Percentiles rank a stretch among this genome's conserved stretches.
These are phyloP conservation scores for Chlorella sp. DNA, from an alignment of 139 green algal species.

Conservation along the genomic window DNA sequence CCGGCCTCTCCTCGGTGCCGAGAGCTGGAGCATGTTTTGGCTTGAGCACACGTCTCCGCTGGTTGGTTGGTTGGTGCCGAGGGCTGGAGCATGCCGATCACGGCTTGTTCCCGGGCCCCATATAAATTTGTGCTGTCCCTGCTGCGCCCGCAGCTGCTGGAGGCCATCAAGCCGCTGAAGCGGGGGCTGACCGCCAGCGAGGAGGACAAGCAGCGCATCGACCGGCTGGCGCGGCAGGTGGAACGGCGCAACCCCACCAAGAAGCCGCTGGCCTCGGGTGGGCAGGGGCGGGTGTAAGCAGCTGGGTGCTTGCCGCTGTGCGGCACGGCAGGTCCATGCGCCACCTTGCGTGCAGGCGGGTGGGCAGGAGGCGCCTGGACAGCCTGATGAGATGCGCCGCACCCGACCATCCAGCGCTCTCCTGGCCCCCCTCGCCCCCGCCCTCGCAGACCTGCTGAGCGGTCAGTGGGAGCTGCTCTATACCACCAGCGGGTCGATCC, in stretches of 20 bases:
- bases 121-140: too few relatives aligned
- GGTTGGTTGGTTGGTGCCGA: too few relatives aligned
- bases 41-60: too few relatives aligned
- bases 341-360: neutral
- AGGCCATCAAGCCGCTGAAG: slow-evolving; percentile 56
- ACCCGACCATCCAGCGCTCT: neutral
- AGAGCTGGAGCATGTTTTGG: too few relatives aligned
- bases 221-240: slow-evolving; percentile 62
- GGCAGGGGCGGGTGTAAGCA: neutral
- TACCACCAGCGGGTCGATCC: slow-evolving; percentile 85
- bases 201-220: slow-evolving; percentile 59
- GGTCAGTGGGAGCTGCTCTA: slow-evolving; percentile 90
- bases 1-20: too few relatives aligned
- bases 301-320: neutral
- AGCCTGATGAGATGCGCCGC: too few relatives aligned
- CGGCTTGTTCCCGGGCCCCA: too few relatives aligned
- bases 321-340: neutral
- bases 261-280: slow-evolving; percentile 56
- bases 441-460: too few relatives aligned
- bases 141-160: slow-evolving; percentile 57
- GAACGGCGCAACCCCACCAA: slow-evolving; percentile 79
- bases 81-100: too few relatives aligned
- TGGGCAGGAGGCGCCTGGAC: too few relatives aligned
- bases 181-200: slow-evolving; percentile 58
- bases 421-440: too few relatives aligned